phyloP scores from a whole-genome alignment of 257 asterid species.

The Paulownia fortunei region DNA sequence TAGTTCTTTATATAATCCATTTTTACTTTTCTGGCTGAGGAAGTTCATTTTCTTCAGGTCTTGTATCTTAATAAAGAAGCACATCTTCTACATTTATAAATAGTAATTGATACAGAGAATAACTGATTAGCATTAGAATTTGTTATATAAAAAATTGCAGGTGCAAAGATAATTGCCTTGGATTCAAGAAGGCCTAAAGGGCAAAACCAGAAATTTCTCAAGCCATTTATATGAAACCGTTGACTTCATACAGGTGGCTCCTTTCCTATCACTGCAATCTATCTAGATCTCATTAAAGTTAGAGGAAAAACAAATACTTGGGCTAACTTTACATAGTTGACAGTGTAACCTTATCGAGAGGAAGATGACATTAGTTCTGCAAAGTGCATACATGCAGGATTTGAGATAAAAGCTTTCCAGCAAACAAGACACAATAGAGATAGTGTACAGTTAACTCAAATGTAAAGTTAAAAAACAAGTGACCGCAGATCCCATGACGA shows the following conservation, averaged over 20 bases:
- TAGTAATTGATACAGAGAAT: background rate
- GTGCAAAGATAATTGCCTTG: background rate
- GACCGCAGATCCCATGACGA: too few species aligned
- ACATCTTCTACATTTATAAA: too few species aligned
- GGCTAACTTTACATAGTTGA: background rate
- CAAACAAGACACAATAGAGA: background rate
- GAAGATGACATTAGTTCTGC: background rate
- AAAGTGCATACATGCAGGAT: background rate
- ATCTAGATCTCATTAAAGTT: background rate
- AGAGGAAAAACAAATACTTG: conserved; percentile 3
- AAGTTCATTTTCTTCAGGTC: background rate
- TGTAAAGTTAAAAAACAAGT: background rate
- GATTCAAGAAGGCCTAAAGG: background rate
- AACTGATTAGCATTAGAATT: background rate
- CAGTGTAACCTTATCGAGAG: background rate
- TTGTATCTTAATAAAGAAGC: background rate
- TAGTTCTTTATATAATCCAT: background rate
- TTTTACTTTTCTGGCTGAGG: background rate
- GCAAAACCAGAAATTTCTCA: background rate
- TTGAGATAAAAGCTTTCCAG: background rate
- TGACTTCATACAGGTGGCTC: background rate
- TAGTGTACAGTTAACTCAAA: background rate
- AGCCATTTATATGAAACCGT: background rate
- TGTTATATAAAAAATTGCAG: background rate
- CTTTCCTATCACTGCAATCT: conserved; percentile 7